Evolutionary conservation across 2,329 filamentous ascomycete genomes (phyloP).

Genomic region (Pseudopyricularia cyperi): DNA sequence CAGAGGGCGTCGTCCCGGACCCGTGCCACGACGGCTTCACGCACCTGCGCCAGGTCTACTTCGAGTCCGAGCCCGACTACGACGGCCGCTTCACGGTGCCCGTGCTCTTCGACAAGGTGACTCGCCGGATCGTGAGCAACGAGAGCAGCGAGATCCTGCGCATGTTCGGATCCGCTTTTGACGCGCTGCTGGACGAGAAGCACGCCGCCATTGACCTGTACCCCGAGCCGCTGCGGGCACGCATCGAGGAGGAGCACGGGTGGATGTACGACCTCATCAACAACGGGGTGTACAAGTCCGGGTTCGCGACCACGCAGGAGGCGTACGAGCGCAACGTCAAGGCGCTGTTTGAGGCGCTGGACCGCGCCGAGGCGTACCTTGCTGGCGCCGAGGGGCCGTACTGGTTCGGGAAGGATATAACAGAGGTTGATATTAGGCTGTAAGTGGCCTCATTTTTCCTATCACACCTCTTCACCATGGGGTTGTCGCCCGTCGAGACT

Average conservation of each 20-base stretch:
- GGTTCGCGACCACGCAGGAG: conserved; percentile 72
- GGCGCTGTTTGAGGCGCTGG: conserved; percentile 62
- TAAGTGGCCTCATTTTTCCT: conserved; percentile 20
- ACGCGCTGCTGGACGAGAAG: conserved; percentile 50
- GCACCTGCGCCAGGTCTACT: conserved; percentile 69
- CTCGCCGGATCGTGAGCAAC: conserved; percentile 71
- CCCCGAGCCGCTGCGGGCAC: conserved; percentile 44
- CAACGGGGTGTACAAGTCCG: conserved; percentile 62
- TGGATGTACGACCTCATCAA: conserved; percentile 72
- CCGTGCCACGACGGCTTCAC: conserved; percentile 56
- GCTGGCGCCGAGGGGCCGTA: conserved; percentile 40
- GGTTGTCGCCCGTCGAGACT: too few relatives aligned
- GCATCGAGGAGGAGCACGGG: conserved; percentile 65
- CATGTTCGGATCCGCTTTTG: conserved; percentile 76
- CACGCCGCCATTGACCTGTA: conserved; percentile 53
- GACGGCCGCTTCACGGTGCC: conserved; percentile 77
- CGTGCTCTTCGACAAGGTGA: conserved; percentile 69
- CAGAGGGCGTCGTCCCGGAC: conserved; percentile 52
- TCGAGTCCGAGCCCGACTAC: conserved; percentile 59
- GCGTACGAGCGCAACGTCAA: conserved; percentile 67
- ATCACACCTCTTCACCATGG: too few relatives aligned
- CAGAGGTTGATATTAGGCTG: conserved; percentile 71
- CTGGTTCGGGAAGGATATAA: conserved; percentile 63
- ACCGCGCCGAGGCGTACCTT: conserved; percentile 63
- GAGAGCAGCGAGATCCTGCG: conserved; percentile 87